Evolutionary conservation across 225 moss, liverwort and hornwort genomes (phyloP), one percentile per base, ranked within the genome.

Genomic region (Marchantia paleacea): DNA sequence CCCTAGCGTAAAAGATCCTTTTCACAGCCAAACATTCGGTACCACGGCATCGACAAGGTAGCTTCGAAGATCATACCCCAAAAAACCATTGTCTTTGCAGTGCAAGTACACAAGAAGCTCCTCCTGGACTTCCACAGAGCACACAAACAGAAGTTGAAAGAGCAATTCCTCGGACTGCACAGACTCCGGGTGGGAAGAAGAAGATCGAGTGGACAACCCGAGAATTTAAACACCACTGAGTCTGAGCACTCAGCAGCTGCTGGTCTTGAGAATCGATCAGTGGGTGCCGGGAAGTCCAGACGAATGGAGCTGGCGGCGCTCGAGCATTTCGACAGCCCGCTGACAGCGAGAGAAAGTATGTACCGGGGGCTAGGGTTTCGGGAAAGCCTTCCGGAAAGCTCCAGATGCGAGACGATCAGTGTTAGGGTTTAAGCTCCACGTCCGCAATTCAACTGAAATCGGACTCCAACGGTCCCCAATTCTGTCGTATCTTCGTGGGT

Each of bases 371-470:
- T 70, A 70, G 69, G 69, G 69, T 70, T 70, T 70, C 30, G 47
- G 3, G 3, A 70, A 14, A 47, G 29, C 5, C 7, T 70, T 20
- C 69, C 6, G 69, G 48, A 70, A 20, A 26, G 15, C 15, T 70
- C 65, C 25, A 65, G 11, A 65, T 24, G 26, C 0, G 11, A 13
- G 69, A 48, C 10, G 18, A 10, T 13, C 8, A 18, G 8, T 0
- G 47, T 70, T 70, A 70, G 69, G 69, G 69, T 70, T 70, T 70
- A 39, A 70, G 69, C 66, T 66, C 29, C 66, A 66, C 26, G 11
- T 58, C 15, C 18, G 58, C 58, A 58, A 19, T 9, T 58, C 20
- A 15, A 58, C 16, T 1, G 12, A 14, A 66, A 29, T 0, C 9
- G 25, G 6, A 25, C 11, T 26, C 25, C 25, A 66, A 66, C 66